Base-by-base conservation (phyloP, 2,329 filamentous ascomycete species). In the Diaporthe caulivora region DNA sequence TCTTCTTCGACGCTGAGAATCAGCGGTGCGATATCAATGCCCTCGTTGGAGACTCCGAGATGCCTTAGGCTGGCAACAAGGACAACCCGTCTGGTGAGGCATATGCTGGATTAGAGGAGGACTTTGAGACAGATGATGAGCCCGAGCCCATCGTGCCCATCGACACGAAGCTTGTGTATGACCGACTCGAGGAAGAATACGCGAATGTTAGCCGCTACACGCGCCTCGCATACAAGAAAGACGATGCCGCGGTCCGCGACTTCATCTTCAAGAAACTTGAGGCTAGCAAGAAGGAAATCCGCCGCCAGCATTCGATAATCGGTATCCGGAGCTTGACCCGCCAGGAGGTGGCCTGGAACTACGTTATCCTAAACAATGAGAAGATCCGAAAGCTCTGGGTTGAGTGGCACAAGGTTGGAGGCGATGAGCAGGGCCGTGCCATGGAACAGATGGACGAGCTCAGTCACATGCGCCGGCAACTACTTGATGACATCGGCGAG, bases 21-120 rank as follows among this genome's bases (percentile, higher is more conserved):
- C 29, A 49, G 29, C 42, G 26, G 31, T 51, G 21, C 44, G 26
- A 37, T 44, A 31, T 53, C 31, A 3, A 34, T 15, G 55, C n/a
- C 44, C 21, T 9, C 31, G 55, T 54, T 71, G 69, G 17, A 49
- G 37, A 71, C 24, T 53, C 69, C 49, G n/a, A 29, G 57, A 31
- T 40, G 69, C 58, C 31, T 21, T 71, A 71, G 69, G n/a, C 42
- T 49, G 55, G 47, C 69, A 60, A 40, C 29, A 11, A 62, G 69
- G 53, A 31, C 15, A 21, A 53, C 51, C 8, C 55, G 54, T 71
- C 68, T 26, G 34, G 29, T 11, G 17, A 55, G 51, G 49, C 44
- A 42, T 24, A 8, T 42, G 42, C 31, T 53, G 29, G 29, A 7
- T 13, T 40, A n/a, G n/a, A 21, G 18, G 62, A 67, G 15, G n/a